phyloP scores from a whole-genome alignment of 352 stramenopile genomes.

The Pythium brassicae region DNA sequence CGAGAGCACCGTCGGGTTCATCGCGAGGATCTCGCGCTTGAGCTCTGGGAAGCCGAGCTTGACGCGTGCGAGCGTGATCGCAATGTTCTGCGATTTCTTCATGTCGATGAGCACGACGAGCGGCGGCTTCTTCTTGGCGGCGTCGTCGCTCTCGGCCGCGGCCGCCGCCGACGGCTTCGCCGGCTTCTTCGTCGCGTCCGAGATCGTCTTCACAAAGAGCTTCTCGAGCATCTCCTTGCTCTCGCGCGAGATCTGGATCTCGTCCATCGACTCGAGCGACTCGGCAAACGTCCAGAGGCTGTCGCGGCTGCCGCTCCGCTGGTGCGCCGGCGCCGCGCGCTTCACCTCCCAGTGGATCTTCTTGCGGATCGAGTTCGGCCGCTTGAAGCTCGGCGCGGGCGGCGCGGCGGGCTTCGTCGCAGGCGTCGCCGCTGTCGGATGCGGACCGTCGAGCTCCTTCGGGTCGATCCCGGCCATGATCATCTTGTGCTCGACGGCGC shows the following conservation, averaged over 20 bases:
- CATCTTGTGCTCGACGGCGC: conserved; percentile 87
- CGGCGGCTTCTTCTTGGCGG: conserved; percentile 49
- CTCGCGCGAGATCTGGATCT: conserved; percentile 61
- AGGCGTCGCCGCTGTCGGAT: conserved; percentile 6
- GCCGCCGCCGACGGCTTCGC: conserved; percentile 17
- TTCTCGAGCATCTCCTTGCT: conserved; percentile 73
- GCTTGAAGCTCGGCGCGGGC: conserved; percentile 35
- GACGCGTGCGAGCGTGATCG: conserved; percentile 75
- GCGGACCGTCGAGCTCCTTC: conserved; percentile 58
- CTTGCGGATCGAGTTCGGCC: conserved; percentile 76
- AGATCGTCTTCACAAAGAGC: conserved; percentile 73
- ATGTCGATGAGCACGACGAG: conserved; percentile 81
- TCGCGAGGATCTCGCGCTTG: conserved; percentile 65
- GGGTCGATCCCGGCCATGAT: conserved; percentile 64
- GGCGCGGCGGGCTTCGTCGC: neutral
- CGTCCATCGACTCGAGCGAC: conserved; percentile 34
- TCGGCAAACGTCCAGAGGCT: conserved; percentile 56
- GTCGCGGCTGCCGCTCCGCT: conserved; percentile 30
- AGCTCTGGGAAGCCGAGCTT: conserved; percentile 69
- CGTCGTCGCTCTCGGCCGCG: conserved; percentile 16
- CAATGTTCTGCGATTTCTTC: conserved; percentile 88
- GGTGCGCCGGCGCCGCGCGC: conserved; percentile 18
- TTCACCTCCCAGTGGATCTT: conserved; percentile 83
- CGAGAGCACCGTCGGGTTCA: conserved; percentile 76
- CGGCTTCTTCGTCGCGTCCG: conserved; percentile 38